Evolutionary conservation across 495 filamentous ascomycete genomes (phyloP).

Genomic region (Penicillium pancosmium): DNA sequence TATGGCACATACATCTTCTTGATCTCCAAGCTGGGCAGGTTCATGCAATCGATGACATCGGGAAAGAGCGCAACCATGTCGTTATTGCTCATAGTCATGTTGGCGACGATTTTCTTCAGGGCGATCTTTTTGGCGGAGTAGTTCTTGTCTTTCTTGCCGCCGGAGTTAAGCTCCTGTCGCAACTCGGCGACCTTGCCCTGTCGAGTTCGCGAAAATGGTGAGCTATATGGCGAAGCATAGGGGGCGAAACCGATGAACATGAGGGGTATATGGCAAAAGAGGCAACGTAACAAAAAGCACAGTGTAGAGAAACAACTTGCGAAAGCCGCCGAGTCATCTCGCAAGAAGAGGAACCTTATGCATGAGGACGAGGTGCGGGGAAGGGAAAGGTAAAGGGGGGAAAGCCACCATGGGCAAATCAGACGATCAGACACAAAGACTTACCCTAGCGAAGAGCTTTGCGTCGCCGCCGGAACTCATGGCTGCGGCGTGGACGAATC

Average conservation of each 20-base stretch:
- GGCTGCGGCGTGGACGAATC: conserved; percentile 27
- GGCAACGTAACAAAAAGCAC: conserved; percentile 10
- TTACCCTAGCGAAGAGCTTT: conserved; percentile 98
- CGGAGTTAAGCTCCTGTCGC: conserved; percentile 88
- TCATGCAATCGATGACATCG: conserved; percentile 93
- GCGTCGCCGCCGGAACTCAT: conserved; percentile 93
- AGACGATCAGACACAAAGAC: conserved; percentile 42
- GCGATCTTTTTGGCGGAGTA: conserved; percentile 96
- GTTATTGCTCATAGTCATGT: conserved; percentile 99
- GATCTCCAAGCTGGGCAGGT: conserved; percentile 90
- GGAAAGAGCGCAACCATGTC: conserved; percentile 98
- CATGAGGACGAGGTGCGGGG: conserved; percentile 25
- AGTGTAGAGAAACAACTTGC: conserved; percentile 4
- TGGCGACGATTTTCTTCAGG: conserved; percentile 99
- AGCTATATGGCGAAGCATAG: conserved; percentile 36
- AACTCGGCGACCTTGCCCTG: conserved; percentile 99
- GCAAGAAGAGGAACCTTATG: conserved; percentile 8
- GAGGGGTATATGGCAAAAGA: conserved; percentile 11
- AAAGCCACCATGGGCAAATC: conserved; percentile 11
- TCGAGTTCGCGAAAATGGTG: conserved; percentile 42
- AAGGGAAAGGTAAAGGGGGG: conserved; percentile 14
- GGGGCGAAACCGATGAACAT: conserved; percentile 40
- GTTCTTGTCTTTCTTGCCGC: conserved; percentile 98
- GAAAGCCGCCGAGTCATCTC: conserved; percentile 4
- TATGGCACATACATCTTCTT: conserved; percentile 88